Evolutionary conservation across 768 basidiomycete species (phyloP).

Genomic region (Neoboletus brunneissimus): DNA sequence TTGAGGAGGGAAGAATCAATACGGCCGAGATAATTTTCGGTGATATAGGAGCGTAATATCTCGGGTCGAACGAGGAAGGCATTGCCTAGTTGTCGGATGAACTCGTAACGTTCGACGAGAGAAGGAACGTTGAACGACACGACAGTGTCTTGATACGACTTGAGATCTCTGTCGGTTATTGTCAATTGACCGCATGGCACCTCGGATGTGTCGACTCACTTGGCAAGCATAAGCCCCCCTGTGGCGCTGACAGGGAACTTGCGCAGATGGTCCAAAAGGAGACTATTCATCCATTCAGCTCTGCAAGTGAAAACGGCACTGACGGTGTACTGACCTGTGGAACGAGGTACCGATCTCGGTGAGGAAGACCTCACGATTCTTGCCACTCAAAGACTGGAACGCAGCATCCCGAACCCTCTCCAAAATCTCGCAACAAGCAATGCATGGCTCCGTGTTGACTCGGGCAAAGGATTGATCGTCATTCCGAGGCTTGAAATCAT

Average conservation of each 20-base stretch:
- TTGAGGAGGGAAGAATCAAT: slow-evolving; percentile 84
- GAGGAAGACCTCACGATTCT: slow-evolving; percentile 89
- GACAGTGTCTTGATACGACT: slow-evolving; percentile 91
- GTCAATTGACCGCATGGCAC: neutral
- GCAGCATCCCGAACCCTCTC: slow-evolving; percentile 79
- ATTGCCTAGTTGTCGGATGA: slow-evolving; percentile 95
- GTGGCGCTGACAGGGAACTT: slow-evolving; percentile 97
- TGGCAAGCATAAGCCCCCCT: slow-evolving; percentile 96
- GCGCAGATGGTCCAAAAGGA: slow-evolving; percentile 89
- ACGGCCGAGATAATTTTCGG: slow-evolving; percentile 87
- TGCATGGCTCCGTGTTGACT: slow-evolving; percentile 92
- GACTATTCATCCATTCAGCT: slow-evolving; percentile 41
- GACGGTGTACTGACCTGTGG: slow-evolving; percentile 58
- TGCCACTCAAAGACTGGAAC: slow-evolving; percentile 78
- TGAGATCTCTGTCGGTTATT: slow-evolving; percentile 70
- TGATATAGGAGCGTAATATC: slow-evolving; percentile 92
- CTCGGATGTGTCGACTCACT: slow-evolving; percentile 53
- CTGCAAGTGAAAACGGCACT: neutral
- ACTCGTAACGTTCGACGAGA: slow-evolving; percentile 93
- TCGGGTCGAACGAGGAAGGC: slow-evolving; percentile 96
- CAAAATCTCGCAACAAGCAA: slow-evolving; percentile 79
- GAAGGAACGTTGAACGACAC: slow-evolving; percentile 78
- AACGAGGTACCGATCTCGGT: slow-evolving; percentile 93
- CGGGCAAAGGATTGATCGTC: slow-evolving; percentile 94
- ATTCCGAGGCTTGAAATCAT: slow-evolving; percentile 95